phyloP scores from a whole-genome alignment of 2,329 filamentous ascomycete species.

The Cadophora gregata region DNA sequence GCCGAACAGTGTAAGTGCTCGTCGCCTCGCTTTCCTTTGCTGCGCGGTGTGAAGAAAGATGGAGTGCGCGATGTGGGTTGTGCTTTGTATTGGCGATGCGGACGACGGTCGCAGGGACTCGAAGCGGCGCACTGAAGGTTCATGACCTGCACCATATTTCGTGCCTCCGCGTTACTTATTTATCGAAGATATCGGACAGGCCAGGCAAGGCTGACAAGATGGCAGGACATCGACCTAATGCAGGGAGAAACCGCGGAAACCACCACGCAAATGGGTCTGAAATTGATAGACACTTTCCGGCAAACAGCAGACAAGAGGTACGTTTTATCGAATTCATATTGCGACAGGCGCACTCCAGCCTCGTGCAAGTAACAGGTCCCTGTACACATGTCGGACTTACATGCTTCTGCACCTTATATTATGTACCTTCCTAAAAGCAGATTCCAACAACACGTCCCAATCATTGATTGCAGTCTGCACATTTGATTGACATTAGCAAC shows the following conservation, averaged over 20 bases:
- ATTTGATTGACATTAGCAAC: slow-evolving; percentile 20
- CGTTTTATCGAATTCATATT: slow-evolving; percentile 42
- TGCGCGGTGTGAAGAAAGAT: slow-evolving; percentile 21
- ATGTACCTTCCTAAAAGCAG: slow-evolving; percentile 5
- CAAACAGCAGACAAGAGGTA: slow-evolving; percentile 84
- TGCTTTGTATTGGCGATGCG: slow-evolving; percentile 30
- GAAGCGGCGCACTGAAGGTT: slow-evolving; percentile 35
- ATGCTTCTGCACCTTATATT: not conserved
- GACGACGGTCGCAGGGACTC: slow-evolving; percentile 36
- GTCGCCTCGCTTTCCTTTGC: slow-evolving; percentile 20
- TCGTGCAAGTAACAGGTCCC: not conserved
- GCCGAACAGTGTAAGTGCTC: slow-evolving; percentile 55
- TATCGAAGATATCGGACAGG: slow-evolving; percentile 20
- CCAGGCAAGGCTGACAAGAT: slow-evolving; percentile 41
- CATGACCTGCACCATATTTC: slow-evolving; percentile 31
- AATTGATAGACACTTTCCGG: slow-evolving; percentile 77
- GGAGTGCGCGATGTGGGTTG: slow-evolving; percentile 25
- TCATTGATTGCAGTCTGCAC: not conserved
- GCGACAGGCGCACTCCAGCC: slow-evolving; percentile 23
- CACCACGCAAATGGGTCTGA: slow-evolving; percentile 73
- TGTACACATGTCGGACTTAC: not conserved
- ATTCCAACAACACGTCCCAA: not conserved
- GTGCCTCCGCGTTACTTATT: slow-evolving; percentile 25
- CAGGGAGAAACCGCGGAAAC: slow-evolving; percentile 66
- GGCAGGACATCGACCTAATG: slow-evolving; percentile 37